Percentiles rank a stretch among this genome's conserved stretches.
phyloP scores from a whole-genome alignment of 1,284 basidiomycete genomes.

The Meripilus lineatus region DNA sequence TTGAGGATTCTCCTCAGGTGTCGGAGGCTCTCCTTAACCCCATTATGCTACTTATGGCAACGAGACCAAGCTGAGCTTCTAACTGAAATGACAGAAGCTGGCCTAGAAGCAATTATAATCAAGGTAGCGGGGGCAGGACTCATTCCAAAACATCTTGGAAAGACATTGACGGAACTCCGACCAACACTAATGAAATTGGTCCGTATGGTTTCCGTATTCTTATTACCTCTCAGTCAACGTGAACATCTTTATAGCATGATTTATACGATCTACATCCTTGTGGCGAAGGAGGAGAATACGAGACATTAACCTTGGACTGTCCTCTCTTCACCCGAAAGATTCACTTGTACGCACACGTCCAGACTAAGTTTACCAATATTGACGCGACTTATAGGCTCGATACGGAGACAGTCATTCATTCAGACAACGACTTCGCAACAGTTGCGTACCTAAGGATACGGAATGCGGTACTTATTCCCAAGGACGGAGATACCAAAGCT shows the following conservation, averaged over 20 bases:
- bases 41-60: conserved; percentile 94
- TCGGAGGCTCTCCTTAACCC: conserved; percentile 73
- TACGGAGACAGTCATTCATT: conserved; percentile 70
- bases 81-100: conserved; percentile 79
- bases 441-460: conserved; percentile 87
- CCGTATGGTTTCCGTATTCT: conserved; percentile 18
- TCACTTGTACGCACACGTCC: conserved; percentile 47
- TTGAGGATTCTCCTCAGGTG: conserved; percentile 45
- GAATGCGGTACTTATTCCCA: conserved; percentile 55
- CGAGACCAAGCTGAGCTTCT: conserved; percentile 82
- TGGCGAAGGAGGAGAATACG: conserved; percentile 98
- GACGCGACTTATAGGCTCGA: conserved; percentile 40
- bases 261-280: conserved; percentile 92
- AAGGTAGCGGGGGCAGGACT: conserved; percentile 97
- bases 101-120: conserved; percentile 84
- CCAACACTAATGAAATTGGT: conserved; percentile 74
- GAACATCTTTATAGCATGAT: conserved; percentile 52
- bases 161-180: conserved; percentile 72
- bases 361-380: not conserved
- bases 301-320: conserved; percentile 88
- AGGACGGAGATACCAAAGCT: conserved; percentile 26
- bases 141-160: conserved; percentile 74
- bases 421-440: conserved; percentile 72
- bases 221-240: not conserved
- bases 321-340: conserved; percentile 85